Conservation (phyloP, 2,329 filamentous ascomycete genomes). For the Aureobasidium uvarum region DNA sequence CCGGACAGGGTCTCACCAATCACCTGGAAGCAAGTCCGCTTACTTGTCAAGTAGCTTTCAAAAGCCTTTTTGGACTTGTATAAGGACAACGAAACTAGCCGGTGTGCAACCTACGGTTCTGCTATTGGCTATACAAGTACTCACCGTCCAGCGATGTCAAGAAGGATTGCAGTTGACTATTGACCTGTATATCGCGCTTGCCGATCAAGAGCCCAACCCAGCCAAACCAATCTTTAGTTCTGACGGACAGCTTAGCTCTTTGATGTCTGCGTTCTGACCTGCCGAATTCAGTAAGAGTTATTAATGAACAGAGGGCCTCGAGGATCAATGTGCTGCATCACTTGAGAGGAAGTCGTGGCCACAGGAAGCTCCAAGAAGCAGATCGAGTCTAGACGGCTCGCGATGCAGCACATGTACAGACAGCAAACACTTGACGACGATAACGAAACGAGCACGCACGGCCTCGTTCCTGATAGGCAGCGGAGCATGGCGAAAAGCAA, state of each 20-base stretch:
- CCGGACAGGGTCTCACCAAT: conserved; percentile 10
- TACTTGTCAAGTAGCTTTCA: neutral
- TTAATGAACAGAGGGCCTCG: neutral
- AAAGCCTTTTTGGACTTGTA: neutral
- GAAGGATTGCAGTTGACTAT: neutral
- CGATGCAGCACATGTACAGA: conserved; percentile 17
- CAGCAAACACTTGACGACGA: neutral
- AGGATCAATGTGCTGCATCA: neutral
- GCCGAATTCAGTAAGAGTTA: neutral
- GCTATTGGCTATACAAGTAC: neutral
- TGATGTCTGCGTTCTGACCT: neutral
- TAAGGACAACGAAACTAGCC: neutral
- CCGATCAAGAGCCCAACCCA: neutral
- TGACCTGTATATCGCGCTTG: conserved; percentile 4
- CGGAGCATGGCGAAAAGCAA: neutral
- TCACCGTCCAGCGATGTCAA: neutral
- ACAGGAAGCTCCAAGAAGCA: neutral
- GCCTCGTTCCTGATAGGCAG: conserved; percentile 1
- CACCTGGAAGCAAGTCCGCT: neutral
- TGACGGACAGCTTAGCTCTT: neutral
- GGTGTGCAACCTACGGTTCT: neutral
- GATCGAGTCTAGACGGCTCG: conserved; percentile 11
- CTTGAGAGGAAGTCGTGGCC: neutral
- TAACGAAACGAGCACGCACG: conserved; percentile 5
- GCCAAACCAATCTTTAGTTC: neutral